These are phyloP conservation scores for Torulaspora globosa DNA, from an alignment of 1,139 yeast genomes.

Conservation along the genomic window DNA sequence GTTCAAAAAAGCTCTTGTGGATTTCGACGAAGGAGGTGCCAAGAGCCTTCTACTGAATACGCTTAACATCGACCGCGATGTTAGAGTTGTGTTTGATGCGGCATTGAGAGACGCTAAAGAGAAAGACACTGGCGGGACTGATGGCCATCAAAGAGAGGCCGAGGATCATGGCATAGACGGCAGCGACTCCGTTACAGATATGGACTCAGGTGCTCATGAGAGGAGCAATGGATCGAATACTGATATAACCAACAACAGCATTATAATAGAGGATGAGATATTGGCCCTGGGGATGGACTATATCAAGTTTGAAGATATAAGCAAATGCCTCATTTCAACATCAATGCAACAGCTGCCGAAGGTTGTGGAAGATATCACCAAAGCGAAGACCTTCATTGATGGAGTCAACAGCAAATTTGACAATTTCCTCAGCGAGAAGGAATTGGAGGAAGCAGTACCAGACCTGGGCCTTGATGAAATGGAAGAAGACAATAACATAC, in stretches of 20 bases:
- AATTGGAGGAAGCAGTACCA: constrained; percentile 39
- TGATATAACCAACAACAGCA: constrained; percentile 2
- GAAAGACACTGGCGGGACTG: constrained; percentile 26
- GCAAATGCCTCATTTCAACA: constrained; percentile 52
- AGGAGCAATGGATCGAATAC: background rate
- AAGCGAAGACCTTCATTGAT: constrained; percentile 51
- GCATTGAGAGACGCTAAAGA: constrained; percentile 31
- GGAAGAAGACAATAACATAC: constrained; percentile 23
- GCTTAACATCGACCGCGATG: constrained; percentile 40
- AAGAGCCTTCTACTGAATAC: constrained; percentile 75
- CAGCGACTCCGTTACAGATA: constrained; percentile 31
- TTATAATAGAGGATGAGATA: constrained; percentile 32
- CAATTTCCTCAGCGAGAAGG: constrained; percentile 34
- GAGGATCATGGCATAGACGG: constrained; percentile 19
- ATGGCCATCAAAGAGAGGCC: constrained; percentile 4
- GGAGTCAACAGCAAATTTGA: constrained; percentile 43
- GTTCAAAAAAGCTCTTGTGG: constrained; percentile 83
- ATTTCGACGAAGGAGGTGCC: constrained; percentile 95
- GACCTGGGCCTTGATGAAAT: constrained; percentile 31
- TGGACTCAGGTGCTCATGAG: constrained; percentile 8
- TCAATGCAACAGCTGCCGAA: constrained; percentile 54
- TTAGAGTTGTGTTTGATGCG: constrained; percentile 43
- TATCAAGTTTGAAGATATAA: constrained; percentile 39
- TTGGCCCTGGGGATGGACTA: constrained; percentile 34
- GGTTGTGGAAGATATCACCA: constrained; percentile 55